phyloP scores from a whole-genome alignment of 2,329 filamentous ascomycete genomes.

The Xylariaceae sp. region DNA sequence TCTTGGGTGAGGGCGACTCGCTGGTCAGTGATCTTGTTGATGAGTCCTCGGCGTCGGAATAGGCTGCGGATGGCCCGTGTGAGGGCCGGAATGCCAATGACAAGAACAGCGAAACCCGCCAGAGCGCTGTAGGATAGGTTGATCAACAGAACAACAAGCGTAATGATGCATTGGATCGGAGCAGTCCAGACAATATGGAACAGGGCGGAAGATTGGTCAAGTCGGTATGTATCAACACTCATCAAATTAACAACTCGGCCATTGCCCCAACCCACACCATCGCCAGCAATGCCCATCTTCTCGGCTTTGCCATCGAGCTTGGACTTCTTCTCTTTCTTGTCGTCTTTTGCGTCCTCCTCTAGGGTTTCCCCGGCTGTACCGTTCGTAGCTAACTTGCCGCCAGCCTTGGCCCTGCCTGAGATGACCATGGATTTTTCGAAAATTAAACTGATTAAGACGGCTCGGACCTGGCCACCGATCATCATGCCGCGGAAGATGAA shows the following conservation, averaged over 20 bases:
- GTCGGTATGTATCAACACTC: constrained; percentile 92
- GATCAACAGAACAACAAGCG: constrained; percentile 79
- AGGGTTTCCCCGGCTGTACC: constrained; percentile 52
- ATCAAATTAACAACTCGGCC: constrained; percentile 92
- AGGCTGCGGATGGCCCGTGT: constrained; percentile 79
- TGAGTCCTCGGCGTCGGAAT: constrained; percentile 75
- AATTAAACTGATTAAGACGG: constrained; percentile 82
- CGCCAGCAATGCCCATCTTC: constrained; percentile 62
- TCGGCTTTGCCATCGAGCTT: constrained; percentile 46
- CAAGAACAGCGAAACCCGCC: constrained; percentile 82
- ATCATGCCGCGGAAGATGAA: constrained; percentile 95
- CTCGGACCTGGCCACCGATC: constrained; percentile 83
- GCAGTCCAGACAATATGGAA: constrained; percentile 93
- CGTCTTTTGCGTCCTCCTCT: constrained; percentile 53
- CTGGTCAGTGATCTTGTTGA: constrained; percentile 95
- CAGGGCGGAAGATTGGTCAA: constrained; percentile 86
- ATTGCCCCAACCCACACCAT: constrained; percentile 88
- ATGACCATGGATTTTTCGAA: constrained; percentile 93
- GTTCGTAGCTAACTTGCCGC: constrained; percentile 58
- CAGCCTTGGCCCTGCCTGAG: constrained; percentile 86
- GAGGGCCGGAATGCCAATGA: constrained; percentile 79
- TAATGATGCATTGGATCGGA: constrained; percentile 79
- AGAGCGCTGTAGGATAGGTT: constrained; percentile 91
- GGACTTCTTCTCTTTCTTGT: constrained; percentile 51
- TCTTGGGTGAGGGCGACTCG: constrained; percentile 91